Evolutionary conservation across 1,284 basidiomycete species (phyloP).

Genomic region (Pseudomicrostroma phylloplanum): DNA sequence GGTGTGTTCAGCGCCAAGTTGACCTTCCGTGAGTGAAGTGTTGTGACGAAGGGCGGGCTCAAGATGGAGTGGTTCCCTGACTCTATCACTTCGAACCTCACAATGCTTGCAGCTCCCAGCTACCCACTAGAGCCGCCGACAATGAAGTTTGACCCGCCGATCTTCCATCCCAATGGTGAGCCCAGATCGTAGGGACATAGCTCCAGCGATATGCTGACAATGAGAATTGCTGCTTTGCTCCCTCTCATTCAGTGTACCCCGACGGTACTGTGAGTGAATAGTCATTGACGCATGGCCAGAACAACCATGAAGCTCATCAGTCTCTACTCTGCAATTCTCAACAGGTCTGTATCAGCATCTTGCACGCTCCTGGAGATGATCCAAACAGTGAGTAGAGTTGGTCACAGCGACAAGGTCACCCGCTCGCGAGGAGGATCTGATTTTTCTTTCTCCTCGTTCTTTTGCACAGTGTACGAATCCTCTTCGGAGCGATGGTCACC

Average conservation of each 20-base stretch:
- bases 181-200: not conserved
- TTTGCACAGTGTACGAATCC: conserved; percentile 61
- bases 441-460: not conserved
- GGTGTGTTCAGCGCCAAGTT: conserved; percentile 90
- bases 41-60: not conserved
- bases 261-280: conserved; percentile 64
- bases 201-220: not conserved
- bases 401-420: not conserved
- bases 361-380: conserved; percentile 93
- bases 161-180: conserved; percentile 93
- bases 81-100: not conserved
- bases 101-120: conserved; percentile 26
- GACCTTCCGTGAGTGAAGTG: conserved; percentile 66
- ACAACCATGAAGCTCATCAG: too few relatives aligned
- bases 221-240: not conserved
- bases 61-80: not conserved
- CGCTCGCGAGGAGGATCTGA: not conserved
- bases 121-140: conserved; percentile 49
- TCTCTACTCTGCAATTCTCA: too few relatives aligned
- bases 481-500: conserved; percentile 97
- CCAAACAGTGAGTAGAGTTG: conserved; percentile 51
- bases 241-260: conserved; percentile 64
- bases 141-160: conserved; percentile 94
- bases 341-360: conserved; percentile 83
- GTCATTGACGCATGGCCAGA: too few relatives aligned